These are phyloP conservation scores for Cadophora luteo-olivacea DNA, from an alignment of 2,329 filamentous ascomycete species.

Conservation along the genomic window DNA sequence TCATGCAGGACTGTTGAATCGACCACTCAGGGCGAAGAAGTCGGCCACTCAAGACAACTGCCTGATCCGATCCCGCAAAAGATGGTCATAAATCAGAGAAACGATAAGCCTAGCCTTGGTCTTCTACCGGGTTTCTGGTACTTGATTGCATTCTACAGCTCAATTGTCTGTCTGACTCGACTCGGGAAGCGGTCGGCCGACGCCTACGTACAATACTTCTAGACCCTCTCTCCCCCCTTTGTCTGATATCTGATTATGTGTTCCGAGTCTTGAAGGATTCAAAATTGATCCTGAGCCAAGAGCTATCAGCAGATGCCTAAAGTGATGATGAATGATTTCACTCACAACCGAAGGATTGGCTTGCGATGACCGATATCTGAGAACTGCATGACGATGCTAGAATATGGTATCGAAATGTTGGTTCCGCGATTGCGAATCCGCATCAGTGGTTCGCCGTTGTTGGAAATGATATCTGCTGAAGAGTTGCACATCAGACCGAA, in stretches of 20 bases:
- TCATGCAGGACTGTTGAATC: neutral
- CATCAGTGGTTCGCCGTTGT: neutral
- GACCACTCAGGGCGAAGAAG: neutral
- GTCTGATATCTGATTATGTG: neutral
- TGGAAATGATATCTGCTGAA: neutral
- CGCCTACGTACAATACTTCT: neutral
- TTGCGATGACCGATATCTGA: neutral
- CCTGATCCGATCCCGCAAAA: too few relatives aligned
- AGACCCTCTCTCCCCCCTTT: neutral
- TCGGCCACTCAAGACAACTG: neutral
- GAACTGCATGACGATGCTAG: neutral
- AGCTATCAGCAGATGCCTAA: conserved; percentile 23
- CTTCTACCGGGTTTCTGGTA: too few relatives aligned
- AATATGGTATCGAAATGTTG: neutral
- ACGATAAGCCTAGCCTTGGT: too few relatives aligned
- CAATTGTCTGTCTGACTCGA: conserved; percentile 8
- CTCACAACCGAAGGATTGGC: neutral
- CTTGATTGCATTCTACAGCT: too few relatives aligned
- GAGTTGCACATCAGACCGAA: neutral
- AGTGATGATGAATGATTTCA: neutral
- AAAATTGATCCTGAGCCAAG: conserved; percentile 19
- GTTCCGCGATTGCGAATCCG: neutral
- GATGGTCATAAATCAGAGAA: too few relatives aligned
- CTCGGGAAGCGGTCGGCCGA: neutral
- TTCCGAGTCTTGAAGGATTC: conserved; percentile 15